A percentile compares a stretch with the other conserved stretches of the same genome.
Evolutionary conservation across 2,329 filamentous ascomycete species (phyloP).

Genomic region (Rhytidhysteron rufulum): DNA sequence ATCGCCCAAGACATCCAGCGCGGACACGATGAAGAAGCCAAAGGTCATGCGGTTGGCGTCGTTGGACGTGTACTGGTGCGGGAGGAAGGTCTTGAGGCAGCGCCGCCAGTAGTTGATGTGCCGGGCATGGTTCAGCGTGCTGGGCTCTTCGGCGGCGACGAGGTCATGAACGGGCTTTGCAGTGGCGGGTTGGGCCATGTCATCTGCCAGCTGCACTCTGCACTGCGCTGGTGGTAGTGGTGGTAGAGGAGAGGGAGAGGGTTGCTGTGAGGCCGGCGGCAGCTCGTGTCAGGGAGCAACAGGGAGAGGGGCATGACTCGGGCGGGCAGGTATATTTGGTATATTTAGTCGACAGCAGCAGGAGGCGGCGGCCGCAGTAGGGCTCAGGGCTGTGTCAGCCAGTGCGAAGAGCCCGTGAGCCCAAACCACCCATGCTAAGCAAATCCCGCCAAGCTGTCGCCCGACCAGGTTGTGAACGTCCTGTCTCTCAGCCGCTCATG

Average conservation of each 20-base stretch:
- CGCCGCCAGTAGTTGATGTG: constrained; percentile 93
- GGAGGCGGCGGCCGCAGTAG: neutral
- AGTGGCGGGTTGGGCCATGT: neutral
- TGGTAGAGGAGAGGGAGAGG: no score
- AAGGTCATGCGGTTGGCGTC: constrained; percentile 90
- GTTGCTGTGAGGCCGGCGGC: no score
- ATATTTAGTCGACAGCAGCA: no score
- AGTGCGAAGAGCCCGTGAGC: neutral
- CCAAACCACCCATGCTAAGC: no score
- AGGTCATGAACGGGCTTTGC: constrained; percentile 1
- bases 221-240: no score
- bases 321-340: no score
- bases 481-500: constrained; percentile 13
- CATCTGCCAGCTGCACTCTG: no score
- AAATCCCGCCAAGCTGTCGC: constrained; percentile 4
- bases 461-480: constrained; percentile 3
- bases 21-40: constrained; percentile 83
- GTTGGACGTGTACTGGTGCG: constrained; percentile 77
- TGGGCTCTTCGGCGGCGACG: constrained; percentile 14
- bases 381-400: neutral
- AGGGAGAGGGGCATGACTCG: no score
- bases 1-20: constrained; percentile 73
- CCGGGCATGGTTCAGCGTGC: constrained; percentile 30
- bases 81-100: constrained; percentile 77
- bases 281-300: no score